Percentiles rank a stretch among this genome's conserved stretches.
phyloP scores from a whole-genome alignment of 1,284 basidiomycete species.

The Leccinum insigne region DNA sequence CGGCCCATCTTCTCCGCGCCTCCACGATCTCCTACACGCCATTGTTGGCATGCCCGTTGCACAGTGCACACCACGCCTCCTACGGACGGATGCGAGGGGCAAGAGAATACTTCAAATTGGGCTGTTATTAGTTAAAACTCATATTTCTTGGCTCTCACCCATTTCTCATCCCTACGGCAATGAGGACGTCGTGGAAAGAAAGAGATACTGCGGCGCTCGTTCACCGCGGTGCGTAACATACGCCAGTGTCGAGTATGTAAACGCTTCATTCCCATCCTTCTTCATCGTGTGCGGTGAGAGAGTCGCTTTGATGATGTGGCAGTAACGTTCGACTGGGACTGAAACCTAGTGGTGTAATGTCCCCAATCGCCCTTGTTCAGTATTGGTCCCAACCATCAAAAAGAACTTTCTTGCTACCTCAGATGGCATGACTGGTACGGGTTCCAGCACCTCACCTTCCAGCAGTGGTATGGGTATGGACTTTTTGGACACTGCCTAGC shows the following conservation, averaged over 20 bases:
- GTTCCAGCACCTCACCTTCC: too few relatives aligned
- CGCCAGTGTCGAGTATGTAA: not conserved
- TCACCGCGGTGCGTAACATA: not conserved
- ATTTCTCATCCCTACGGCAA: not conserved
- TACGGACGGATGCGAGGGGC: not conserved
- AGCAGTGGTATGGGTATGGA: too few relatives aligned
- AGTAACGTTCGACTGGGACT: not conserved
- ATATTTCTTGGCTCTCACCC: not conserved
- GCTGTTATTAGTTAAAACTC: not conserved
- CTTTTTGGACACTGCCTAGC: too few relatives aligned
- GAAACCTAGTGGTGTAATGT: constrained; percentile 3
- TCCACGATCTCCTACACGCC: constrained; percentile 9
- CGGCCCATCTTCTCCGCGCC: constrained; percentile 6
- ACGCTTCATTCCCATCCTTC: constrained; percentile 17
- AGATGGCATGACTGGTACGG: too few relatives aligned
- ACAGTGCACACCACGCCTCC: not conserved
- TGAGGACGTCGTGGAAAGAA: not conserved
- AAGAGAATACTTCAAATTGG: constrained; percentile 2
- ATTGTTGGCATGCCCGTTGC: constrained; percentile 3
- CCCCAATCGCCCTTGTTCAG: not conserved
- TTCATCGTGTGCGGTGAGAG: not conserved
- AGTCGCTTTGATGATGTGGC: not conserved
- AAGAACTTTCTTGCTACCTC: too few relatives aligned
- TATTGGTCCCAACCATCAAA: not conserved
- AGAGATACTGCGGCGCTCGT: not conserved